Conservation (phyloP, 2,329 filamentous ascomycete species). For the Ceratocystis ficicola region DNA sequence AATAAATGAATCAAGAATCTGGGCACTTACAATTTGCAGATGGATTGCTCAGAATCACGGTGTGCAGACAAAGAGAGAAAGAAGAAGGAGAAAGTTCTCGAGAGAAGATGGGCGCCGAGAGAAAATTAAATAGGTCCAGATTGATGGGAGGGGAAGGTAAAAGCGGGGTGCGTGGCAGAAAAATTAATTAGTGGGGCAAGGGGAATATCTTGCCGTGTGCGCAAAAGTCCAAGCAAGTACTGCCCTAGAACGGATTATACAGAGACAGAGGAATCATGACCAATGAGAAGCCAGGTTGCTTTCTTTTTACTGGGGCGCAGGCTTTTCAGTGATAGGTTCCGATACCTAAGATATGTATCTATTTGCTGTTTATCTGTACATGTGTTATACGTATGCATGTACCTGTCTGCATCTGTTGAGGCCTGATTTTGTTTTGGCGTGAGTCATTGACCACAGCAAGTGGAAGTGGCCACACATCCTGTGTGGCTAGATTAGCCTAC, state of each 20-base stretch:
- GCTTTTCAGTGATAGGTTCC: neutral
- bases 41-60: conserved; percentile 23
- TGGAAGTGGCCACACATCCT: neutral
- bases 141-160: conserved; percentile 17
- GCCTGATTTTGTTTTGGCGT: conserved; percentile 5
- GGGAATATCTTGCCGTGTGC: conserved; percentile 20
- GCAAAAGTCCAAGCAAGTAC: conserved; percentile 12
- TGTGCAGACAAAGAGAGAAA: conserved; percentile 23
- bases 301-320: neutral
- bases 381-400: too few relatives aligned
- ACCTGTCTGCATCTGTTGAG: conserved; percentile 6
- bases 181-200: conserved; percentile 21
- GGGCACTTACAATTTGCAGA: conserved; percentile 22
- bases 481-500: neutral
- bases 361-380: neutral
- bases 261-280: neutral
- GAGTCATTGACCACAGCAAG: conserved; percentile 1
- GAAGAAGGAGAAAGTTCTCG: conserved; percentile 20
- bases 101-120: conserved; percentile 16
- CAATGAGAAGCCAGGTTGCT: conserved; percentile 5
- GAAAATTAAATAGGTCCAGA: conserved; percentile 21
- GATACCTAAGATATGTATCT: neutral
- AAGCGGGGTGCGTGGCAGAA: conserved; percentile 23
- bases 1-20: neutral
- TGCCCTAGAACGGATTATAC: conserved; percentile 21